Evolutionary conservation across 1,284 basidiomycete genomes (phyloP), one percentile per base, ranked within the genome.

Genomic region (Ganoderma sinense): DNA sequence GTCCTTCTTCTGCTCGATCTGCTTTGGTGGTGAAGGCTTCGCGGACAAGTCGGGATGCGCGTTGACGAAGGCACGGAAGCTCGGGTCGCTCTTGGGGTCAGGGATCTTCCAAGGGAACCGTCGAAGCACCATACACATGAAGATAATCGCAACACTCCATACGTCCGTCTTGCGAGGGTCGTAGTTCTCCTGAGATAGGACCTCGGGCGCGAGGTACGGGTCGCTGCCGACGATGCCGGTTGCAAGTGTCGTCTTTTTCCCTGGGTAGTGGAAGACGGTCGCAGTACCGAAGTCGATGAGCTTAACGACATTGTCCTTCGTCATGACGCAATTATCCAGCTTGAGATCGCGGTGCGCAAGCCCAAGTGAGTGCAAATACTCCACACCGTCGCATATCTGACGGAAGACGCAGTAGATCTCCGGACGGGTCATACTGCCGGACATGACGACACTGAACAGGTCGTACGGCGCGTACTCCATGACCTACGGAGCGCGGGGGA

Each of bases 391-490:
- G 80, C 97, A 95, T 74, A 99, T 99, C 83, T 99, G 98, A 67
- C 96, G 94, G 84, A 99, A 99, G 74, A 99, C 96, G 80, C 98
- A 99, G 85, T 99, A 99, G 72, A 98, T 97, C 82, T 99, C 97
- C 65, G 97, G 96, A 36, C 97, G 92, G 69, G 93, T 91, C 98
- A 99, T 99, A 84, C 96, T 97, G 74, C 96, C 95, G 40, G 97
- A 97, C 98, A 99, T 99, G 85, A 99, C 98, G 77, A 99, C 97
- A 68, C 94, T 96, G 85, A 99, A 99, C 65, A 99, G 90, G 83
- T 99, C 98, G 80, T 93, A 98, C 18, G 98, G 97, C 1, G 98
- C 98, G 78, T 98, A 99, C 83, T 99, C 97, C 98, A 99, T 99
- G 82, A 97, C 93, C 96, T 97, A 76, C 0, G 41, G 31, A 53